Evolutionary conservation across 495 filamentous ascomycete genomes (phyloP).

Genomic region (Trichodelitschia bisporula): DNA sequence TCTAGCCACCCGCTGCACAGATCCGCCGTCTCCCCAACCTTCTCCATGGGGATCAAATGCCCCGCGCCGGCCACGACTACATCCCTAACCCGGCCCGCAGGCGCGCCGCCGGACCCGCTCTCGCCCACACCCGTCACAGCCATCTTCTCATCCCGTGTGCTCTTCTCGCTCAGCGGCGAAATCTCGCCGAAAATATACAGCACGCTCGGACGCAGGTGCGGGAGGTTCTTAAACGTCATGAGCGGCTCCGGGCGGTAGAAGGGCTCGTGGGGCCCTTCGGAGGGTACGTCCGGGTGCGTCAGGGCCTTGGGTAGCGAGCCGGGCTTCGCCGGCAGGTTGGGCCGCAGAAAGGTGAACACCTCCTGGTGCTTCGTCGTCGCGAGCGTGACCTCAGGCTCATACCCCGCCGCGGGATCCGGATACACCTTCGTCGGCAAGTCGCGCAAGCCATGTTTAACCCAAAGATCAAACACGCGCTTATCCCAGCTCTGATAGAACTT

Average conservation of each 20-base stretch:
- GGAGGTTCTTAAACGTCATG: conserved; percentile 35
- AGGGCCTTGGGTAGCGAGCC: conserved; percentile 12
- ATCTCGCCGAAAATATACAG: conserved; percentile 57
- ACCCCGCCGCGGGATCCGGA: conserved; percentile 6
- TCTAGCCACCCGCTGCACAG: conserved; percentile 39
- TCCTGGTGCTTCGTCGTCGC: conserved; percentile 18
- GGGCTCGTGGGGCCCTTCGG: conserved; percentile 16
- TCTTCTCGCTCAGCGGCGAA: conserved; percentile 34
- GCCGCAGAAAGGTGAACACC: conserved; percentile 18
- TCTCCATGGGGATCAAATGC: conserved; percentile 71
- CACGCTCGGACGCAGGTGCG: conserved; percentile 47
- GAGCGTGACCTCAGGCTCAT: conserved; percentile 11
- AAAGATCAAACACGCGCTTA: conserved; percentile 13
- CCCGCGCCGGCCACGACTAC: conserved; percentile 41
- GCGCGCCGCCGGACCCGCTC: conserved; percentile 42
- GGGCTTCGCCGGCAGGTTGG: conserved; percentile 9
- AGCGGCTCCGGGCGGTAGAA: conserved; percentile 59
- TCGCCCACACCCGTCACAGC: conserved; percentile 34
- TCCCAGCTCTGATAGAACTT: conserved; percentile 20
- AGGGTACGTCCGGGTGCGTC: conserved; percentile 15
- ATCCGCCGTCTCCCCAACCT: conserved; percentile 31
- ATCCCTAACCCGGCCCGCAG: conserved; percentile 41
- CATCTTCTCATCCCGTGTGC: conserved; percentile 28
- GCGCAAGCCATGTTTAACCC: conserved; percentile 17
- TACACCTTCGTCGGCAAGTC: conserved; percentile 16